Evolutionary conservation across 2,329 filamentous ascomycete species (phyloP).

Genomic region (Penicillium concentricum): DNA sequence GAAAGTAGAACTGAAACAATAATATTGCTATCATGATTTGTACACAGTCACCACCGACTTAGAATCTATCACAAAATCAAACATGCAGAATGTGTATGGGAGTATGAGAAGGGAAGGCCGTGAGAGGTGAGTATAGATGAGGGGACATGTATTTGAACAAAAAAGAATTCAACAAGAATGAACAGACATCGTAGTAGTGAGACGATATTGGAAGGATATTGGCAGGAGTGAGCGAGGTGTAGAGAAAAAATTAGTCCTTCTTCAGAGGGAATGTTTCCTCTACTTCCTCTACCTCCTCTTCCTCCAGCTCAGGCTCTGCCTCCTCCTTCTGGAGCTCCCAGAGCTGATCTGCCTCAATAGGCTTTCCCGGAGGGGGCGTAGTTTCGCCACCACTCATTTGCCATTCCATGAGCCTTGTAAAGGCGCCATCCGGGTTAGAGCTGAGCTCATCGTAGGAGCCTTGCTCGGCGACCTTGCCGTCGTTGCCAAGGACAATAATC

Average conservation of each 20-base stretch:
- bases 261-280: slow-evolving; percentile 18
- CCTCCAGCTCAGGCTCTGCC: slow-evolving; percentile 37
- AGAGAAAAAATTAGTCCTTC: slow-evolving; percentile 15
- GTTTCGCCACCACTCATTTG: slow-evolving; percentile 84
- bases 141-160: neutral
- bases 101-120: slow-evolving; percentile 2
- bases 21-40: slow-evolving; percentile 8
- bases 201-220: neutral
- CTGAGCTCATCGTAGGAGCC: slow-evolving; percentile 79
- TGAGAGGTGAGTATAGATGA: slow-evolving; percentile 8
- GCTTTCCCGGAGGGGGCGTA: slow-evolving; percentile 27
- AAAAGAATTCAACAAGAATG: neutral
- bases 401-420: slow-evolving; percentile 97
- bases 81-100: slow-evolving; percentile 6
- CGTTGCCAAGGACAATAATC: slow-evolving; percentile 84
- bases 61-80: slow-evolving; percentile 19
- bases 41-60: slow-evolving; percentile 13
- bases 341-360: slow-evolving; percentile 51
- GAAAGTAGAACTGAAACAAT: neutral
- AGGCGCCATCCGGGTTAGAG: slow-evolving; percentile 72
- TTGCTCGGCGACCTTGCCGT: slow-evolving; percentile 87
- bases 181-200: neutral
- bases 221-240: neutral
- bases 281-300: slow-evolving; percentile 28
- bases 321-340: slow-evolving; percentile 46